Conservation (phyloP, 2,329 filamentous ascomycete species). For the Phoma herbarum region DNA sequence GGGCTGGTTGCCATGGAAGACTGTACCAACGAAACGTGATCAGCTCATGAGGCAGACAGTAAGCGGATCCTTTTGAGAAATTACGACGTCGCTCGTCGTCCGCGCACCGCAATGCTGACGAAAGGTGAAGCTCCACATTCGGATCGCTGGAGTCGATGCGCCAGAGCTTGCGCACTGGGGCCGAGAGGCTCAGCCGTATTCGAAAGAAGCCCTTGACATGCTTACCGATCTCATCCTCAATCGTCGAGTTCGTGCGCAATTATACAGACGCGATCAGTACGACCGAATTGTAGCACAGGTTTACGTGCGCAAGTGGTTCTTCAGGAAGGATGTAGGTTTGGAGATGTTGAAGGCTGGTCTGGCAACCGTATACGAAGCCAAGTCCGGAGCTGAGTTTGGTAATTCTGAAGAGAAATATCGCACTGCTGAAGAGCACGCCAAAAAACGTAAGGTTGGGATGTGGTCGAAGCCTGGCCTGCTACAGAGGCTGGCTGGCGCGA, state of each 20-base stretch:
- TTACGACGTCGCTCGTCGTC: neutral
- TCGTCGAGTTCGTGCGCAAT: constrained; percentile 79
- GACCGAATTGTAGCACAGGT: constrained; percentile 89
- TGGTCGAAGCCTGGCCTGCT: constrained; percentile 67
- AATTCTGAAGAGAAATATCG: constrained; percentile 69
- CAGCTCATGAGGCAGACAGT: constrained; percentile 81
- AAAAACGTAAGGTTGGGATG: constrained; percentile 60
- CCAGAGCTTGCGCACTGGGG: constrained; percentile 95
- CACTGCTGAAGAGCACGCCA: constrained; percentile 66
- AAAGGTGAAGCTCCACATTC: constrained; percentile 75
- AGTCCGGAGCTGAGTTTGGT: constrained; percentile 88
- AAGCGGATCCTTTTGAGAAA: constrained; percentile 29
- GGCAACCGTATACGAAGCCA: constrained; percentile 94
- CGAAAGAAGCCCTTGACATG: constrained; percentile 82
- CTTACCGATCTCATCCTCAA: constrained; percentile 76
- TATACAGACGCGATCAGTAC: constrained; percentile 90
- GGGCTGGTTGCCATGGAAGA: constrained; percentile 83
- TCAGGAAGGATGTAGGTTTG: constrained; percentile 81
- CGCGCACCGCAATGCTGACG: constrained; percentile 21
- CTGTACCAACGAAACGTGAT: constrained; percentile 72
- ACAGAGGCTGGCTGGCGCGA: constrained; percentile 58
- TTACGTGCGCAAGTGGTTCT: constrained; percentile 72
- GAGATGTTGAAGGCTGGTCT: constrained; percentile 88
- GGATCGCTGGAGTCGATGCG: constrained; percentile 91
- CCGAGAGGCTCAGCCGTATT: constrained; percentile 82